These are phyloP conservation scores for Eimeria mitis DNA, from an alignment of 169 alveolate species.

Conservation along the genomic window DNA sequence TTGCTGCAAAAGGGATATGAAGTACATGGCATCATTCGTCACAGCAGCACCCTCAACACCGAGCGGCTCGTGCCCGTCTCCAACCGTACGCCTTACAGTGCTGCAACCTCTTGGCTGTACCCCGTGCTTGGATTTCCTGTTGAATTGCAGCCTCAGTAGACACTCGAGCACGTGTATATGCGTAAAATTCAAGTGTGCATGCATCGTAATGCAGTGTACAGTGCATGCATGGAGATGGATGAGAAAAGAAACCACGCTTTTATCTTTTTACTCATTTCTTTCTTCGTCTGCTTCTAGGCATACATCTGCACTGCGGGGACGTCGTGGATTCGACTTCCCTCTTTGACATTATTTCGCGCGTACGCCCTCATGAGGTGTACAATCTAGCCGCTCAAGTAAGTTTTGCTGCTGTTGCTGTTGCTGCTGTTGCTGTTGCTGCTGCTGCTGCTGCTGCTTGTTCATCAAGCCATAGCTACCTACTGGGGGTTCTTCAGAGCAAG, in stretches of 20 bases:
- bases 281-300: constrained; percentile 40
- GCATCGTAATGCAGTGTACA: neutral
- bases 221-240: neutral
- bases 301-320: constrained; percentile 91
- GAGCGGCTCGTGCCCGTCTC: constrained; percentile 87
- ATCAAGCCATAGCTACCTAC: neutral
- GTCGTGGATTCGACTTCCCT: constrained; percentile 87
- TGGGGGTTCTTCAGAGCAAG: neutral
- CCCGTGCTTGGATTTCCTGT: neutral
- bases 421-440: neutral
- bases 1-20: constrained; percentile 89
- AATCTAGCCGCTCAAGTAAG: constrained; percentile 89
- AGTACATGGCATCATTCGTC: constrained; percentile 90
- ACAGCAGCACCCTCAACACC: constrained; percentile 88
- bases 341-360: constrained; percentile 78
- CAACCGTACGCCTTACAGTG: constrained; percentile 71
- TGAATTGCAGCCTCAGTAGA: neutral
- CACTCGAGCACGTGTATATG: neutral
- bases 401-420: neutral
- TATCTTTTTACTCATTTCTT: neutral
- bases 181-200: neutral
- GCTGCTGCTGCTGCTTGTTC: neutral
- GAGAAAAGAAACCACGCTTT: neutral
- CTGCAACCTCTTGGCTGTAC: neutral
- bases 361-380: constrained; percentile 88